phyloP scores from a whole-genome alignment of 139 green algal genomes.

The Auxenochlorella pyrenoidosa region DNA sequence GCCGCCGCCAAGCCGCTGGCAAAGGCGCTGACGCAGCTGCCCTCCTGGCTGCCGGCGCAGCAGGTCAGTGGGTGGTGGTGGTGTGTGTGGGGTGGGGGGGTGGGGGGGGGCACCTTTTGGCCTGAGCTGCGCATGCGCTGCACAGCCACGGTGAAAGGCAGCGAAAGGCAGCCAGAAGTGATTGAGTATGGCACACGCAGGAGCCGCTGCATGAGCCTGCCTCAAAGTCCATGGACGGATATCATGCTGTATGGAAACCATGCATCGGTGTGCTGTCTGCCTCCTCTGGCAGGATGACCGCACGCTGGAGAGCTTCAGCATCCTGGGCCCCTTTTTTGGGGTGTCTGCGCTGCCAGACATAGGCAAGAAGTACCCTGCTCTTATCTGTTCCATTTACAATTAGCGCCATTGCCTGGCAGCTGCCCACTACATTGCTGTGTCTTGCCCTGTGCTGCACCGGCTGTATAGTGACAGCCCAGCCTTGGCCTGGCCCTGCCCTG shows the following conservation, averaged over 20 bases:
- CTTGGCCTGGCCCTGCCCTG: not conserved
- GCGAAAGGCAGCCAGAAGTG: too few relatives aligned
- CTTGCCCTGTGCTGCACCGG: too few relatives aligned
- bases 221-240: too few relatives aligned
- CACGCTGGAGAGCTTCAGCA: constrained; percentile 44
- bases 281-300: constrained; percentile 35
- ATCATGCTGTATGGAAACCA: too few relatives aligned
- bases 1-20: constrained; percentile 64
- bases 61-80: too few relatives aligned
- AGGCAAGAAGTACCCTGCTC: not conserved
- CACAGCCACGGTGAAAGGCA: not conserved
- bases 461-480: not conserved
- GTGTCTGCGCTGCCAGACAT: constrained; percentile 67
- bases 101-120: too few relatives aligned
- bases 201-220: not conserved
- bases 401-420: not conserved
- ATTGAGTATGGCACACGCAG: not conserved
- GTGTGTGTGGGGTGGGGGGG: too few relatives aligned
- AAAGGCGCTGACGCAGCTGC: constrained; percentile 49
- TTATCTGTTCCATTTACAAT: not conserved
- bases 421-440: not conserved
- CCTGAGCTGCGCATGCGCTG: not conserved
- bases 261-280: too few relatives aligned
- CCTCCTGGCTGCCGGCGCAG: constrained; percentile 8
- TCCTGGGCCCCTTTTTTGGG: constrained; percentile 85